These are phyloP conservation scores for Dothistroma septosporum DNA, from an alignment of 2,329 filamentous ascomycete species.

Conservation along the genomic window DNA sequence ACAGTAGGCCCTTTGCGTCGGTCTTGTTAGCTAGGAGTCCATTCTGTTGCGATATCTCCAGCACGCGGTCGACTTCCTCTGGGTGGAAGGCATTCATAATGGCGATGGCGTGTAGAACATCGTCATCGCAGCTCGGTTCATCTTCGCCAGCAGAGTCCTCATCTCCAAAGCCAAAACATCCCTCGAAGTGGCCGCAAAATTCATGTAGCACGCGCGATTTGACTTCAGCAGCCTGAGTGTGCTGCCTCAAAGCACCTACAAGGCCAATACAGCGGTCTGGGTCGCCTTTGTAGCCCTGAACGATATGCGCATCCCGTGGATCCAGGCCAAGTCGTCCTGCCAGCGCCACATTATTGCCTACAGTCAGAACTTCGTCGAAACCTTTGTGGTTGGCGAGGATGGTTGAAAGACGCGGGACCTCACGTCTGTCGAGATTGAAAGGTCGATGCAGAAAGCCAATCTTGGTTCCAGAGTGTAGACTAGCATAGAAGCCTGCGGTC, in stretches of 20 bases:
- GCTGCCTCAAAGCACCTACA: slow-evolving; percentile 28
- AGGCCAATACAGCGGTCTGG: slow-evolving; percentile 37
- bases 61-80: slow-evolving; percentile 36
- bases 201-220: neutral
- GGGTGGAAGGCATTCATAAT: slow-evolving; percentile 42
- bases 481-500: slow-evolving; percentile 12
- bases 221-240: neutral
- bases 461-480: neutral
- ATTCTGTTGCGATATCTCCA: slow-evolving; percentile 28
- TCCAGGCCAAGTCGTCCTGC: slow-evolving; percentile 34
- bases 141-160: slow-evolving; percentile 7
- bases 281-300: slow-evolving; percentile 40
- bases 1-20: slow-evolving; percentile 32
- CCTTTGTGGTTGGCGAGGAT: slow-evolving; percentile 35
- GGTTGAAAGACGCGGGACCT: neutral
- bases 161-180: slow-evolving; percentile 8
- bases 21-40: slow-evolving; percentile 10
- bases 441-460: slow-evolving; percentile 14
- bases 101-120: slow-evolving; percentile 22
- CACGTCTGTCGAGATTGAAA: slow-evolving; percentile 9
- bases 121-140: neutral
- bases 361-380: slow-evolving; percentile 39
- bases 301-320: slow-evolving; percentile 22
- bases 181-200: neutral
- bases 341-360: slow-evolving; percentile 37